Percentiles rank a stretch among this genome's conserved stretches.
Evolutionary conservation across 805 yeast species (phyloP).

Genomic region (Saccharomyces cerevisiae): DNA sequence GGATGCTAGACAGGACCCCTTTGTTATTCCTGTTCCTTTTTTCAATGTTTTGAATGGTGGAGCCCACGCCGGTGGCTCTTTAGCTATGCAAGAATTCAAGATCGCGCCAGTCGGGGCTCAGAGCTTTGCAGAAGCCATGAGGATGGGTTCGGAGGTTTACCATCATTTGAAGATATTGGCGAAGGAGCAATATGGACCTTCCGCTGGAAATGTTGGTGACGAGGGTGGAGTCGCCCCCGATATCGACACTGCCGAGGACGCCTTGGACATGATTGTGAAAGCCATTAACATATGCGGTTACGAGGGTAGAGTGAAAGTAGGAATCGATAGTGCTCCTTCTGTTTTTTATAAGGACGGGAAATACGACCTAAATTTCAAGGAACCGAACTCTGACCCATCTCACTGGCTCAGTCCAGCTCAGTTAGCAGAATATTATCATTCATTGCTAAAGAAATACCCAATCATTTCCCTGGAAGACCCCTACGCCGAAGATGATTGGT

Average conservation of each 20-base stretch:
- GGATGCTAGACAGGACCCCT: too few species aligned
- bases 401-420: conserved; percentile 75
- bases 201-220: conserved; percentile 95
- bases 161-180: conserved; percentile 75
- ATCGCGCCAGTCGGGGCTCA: too few species aligned
- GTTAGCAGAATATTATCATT: conserved; percentile 64
- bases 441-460: conserved; percentile 72
- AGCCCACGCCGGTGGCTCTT: too few species aligned
- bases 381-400: conserved; percentile 71
- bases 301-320: conserved; percentile 58
- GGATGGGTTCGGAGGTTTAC: conserved; percentile 76
- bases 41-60: too few species aligned
- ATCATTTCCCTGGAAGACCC: conserved; percentile 89
- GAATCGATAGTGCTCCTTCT: conserved; percentile 68
- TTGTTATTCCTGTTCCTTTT: too few species aligned
- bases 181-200: conserved; percentile 79
- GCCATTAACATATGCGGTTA: conserved; percentile 83
- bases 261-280: conserved; percentile 70
- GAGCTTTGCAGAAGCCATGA: too few species aligned
- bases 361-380: conserved; percentile 90
- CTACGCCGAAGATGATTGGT: conserved; percentile 88
- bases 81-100: too few species aligned
- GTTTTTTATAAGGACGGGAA: conserved; percentile 85
- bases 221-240: conserved; percentile 98
- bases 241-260: conserved; percentile 79